A percentile compares a stretch with the other conserved stretches of the same genome.
These are phyloP conservation scores for Hygrophila difformis DNA, from an alignment of 257 asterid genomes.

Conservation along the genomic window DNA sequence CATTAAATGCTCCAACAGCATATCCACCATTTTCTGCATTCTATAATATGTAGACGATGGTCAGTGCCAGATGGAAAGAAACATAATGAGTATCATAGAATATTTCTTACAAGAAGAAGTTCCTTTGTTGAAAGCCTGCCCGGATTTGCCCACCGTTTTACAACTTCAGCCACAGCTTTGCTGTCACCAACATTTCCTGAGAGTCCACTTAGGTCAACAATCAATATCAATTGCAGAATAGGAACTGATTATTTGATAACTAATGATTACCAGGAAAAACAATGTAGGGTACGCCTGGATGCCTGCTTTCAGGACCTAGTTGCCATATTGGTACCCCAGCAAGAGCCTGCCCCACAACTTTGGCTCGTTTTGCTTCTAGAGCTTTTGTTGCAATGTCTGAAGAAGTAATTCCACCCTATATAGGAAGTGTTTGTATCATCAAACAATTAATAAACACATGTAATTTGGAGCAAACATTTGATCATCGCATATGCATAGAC, in stretches of 20 bases:
- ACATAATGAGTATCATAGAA: slow-evolving; percentile 11
- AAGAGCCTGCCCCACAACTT: slow-evolving; percentile 87
- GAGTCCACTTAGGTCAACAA: slow-evolving; percentile 16
- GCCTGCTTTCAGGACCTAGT: slow-evolving; percentile 94
- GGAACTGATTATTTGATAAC: slow-evolving; percentile 1
- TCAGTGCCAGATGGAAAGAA: slow-evolving; percentile 18
- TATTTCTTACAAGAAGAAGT: slow-evolving; percentile 61
- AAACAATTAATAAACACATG: not conserved
- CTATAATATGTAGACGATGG: slow-evolving; percentile 28
- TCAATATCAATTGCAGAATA: slow-evolving; percentile 6
- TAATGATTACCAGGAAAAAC: slow-evolving; percentile 74
- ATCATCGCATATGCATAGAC: not conserved
- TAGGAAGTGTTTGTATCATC: slow-evolving; percentile 8
- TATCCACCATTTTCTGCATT: slow-evolving; percentile 85
- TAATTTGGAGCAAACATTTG: not conserved
- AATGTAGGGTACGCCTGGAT: slow-evolving; percentile 87
- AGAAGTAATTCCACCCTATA: slow-evolving; percentile 95
- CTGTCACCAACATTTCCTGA: slow-evolving; percentile 94
- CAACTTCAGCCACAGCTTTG: slow-evolving; percentile 85
- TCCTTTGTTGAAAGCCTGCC: slow-evolving; percentile 70
- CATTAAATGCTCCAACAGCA: slow-evolving; percentile 92
- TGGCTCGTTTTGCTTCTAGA: slow-evolving; percentile 83
- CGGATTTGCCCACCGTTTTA: slow-evolving; percentile 64
- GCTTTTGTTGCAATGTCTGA: slow-evolving; percentile 98
- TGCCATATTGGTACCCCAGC: slow-evolving; percentile 97